Percentiles rank a stretch among this genome's conserved stretches.
phyloP scores from a whole-genome alignment of 75 land plant species.

The Picea sitchensis region DNA sequence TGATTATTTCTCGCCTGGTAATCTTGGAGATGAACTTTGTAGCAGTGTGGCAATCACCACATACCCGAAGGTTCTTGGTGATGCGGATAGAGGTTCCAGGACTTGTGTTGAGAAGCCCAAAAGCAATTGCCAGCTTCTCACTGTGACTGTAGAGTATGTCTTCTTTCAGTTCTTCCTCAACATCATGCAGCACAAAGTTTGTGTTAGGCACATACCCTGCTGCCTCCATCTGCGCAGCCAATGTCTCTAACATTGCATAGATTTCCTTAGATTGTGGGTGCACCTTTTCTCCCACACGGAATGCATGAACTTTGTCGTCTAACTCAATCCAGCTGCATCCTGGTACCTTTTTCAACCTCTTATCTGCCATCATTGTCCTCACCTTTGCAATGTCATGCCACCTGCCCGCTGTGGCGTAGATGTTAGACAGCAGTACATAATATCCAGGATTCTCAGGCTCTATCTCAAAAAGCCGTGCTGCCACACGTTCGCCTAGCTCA shows the following conservation, averaged over 20 bases:
- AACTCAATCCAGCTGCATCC: conserved; percentile 9
- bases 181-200: conserved; percentile 7
- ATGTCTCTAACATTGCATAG: conserved; percentile 5
- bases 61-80: conserved; percentile 20
- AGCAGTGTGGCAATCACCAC: conserved; percentile 28
- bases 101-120: conserved; percentile 26
- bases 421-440: conserved; percentile 7
- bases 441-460: conserved; percentile 5
- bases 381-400: neutral
- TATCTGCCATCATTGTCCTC: neutral
- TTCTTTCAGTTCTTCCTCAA: conserved; percentile 12
- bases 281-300: conserved; percentile 1
- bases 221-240: neutral
- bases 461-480: neutral
- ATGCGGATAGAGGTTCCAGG: conserved; percentile 19
- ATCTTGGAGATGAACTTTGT: conserved; percentile 21
- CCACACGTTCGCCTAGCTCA: conserved; percentile 8
- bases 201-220: conserved; percentile 8
- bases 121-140: conserved; percentile 37
- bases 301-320: neutral
- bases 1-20: conserved; percentile 11
- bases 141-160: conserved; percentile 12
- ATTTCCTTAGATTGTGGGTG: neutral
- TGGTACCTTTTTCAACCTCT: neutral
- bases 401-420: conserved; percentile 3